These are phyloP conservation scores for Senecio squalidus DNA, from an alignment of 140 eudicot genomes.

Conservation along the genomic window DNA sequence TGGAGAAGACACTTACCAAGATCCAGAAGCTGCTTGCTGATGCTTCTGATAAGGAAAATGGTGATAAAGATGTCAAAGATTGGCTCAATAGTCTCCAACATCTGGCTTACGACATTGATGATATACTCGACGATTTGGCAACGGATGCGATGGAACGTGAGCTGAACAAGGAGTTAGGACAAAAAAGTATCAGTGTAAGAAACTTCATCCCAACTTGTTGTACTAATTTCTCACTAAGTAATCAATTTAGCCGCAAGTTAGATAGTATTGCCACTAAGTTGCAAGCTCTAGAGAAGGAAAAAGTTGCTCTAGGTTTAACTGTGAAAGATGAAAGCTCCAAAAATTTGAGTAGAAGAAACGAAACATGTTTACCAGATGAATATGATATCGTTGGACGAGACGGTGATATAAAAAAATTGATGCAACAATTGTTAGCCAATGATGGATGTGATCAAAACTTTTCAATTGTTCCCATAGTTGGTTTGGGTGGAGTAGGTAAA, in stretches of 20 bases:
- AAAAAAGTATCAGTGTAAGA: not conserved
- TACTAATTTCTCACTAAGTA: not conserved
- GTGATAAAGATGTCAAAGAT: not conserved
- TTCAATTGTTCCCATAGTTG: constrained; percentile 15
- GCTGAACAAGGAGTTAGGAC: no score
- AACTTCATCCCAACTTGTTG: constrained; percentile 1
- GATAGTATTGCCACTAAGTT: not conserved
- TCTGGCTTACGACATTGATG: no score
- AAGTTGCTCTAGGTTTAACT: not conserved
- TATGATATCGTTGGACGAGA: not conserved
- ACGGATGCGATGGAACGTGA: no score
- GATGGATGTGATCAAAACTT: not conserved
- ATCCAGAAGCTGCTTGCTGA: not conserved
- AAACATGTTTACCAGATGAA: constrained; percentile 7
- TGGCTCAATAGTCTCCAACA: no score
- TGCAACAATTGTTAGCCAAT: not conserved
- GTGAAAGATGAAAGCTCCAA: not conserved
- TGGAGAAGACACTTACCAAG: not conserved
- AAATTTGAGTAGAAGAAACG: not conserved
- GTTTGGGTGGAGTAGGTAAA: constrained; percentile 22
- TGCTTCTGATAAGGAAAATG: not conserved
- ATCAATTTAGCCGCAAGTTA: not conserved
- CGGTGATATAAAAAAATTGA: not conserved
- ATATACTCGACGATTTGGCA: not conserved
- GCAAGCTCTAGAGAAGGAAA: not conserved